Conservation (phyloP, 73 alveolate genomes). For the Effrenium voratum region DNA sequence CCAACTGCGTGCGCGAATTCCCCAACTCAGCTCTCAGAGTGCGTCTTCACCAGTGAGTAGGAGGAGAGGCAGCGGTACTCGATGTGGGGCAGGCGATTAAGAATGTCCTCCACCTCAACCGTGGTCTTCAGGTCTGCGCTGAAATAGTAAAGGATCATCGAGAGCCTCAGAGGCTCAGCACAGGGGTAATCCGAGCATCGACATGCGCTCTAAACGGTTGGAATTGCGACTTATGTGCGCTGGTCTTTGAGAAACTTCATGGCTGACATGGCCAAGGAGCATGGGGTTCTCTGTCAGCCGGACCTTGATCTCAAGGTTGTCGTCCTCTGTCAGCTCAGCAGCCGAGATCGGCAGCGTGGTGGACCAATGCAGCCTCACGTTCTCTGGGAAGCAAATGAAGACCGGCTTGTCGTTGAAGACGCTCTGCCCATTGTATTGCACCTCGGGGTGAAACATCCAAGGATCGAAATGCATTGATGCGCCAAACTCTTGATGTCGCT, state of each 20-base stretch:
- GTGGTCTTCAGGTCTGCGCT: constrained; percentile 90
- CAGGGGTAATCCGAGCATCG: too few species aligned
- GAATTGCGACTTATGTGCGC: too few species aligned
- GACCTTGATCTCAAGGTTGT: constrained; percentile 63
- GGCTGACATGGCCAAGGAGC: too few species aligned
- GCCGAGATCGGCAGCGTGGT: constrained; percentile 91
- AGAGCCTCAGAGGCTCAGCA: constrained; percentile 39
- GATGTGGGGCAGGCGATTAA: constrained; percentile 94
- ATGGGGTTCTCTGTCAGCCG: constrained; percentile 78
- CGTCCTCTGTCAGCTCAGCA: constrained; percentile 72
- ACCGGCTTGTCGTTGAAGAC: constrained; percentile 94
- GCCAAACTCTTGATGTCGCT: background rate
- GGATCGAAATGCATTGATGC: background rate
- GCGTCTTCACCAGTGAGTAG: constrained; percentile 77
- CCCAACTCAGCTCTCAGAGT: background rate
- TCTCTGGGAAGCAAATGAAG: constrained; percentile 94
- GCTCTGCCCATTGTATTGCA: constrained; percentile 73
- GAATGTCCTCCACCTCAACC: constrained; percentile 79
- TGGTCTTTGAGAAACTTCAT: too few species aligned
- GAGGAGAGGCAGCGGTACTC: constrained; percentile 94
- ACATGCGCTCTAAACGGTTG: too few species aligned
- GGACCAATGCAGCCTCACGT: constrained; percentile 87
- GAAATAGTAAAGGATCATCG: constrained; percentile 81
- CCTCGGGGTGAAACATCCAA: background rate
- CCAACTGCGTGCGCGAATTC: too few species aligned